phyloP scores from a whole-genome alignment of 2,329 filamentous ascomycete species.

The Alternaria metachromatica region DNA sequence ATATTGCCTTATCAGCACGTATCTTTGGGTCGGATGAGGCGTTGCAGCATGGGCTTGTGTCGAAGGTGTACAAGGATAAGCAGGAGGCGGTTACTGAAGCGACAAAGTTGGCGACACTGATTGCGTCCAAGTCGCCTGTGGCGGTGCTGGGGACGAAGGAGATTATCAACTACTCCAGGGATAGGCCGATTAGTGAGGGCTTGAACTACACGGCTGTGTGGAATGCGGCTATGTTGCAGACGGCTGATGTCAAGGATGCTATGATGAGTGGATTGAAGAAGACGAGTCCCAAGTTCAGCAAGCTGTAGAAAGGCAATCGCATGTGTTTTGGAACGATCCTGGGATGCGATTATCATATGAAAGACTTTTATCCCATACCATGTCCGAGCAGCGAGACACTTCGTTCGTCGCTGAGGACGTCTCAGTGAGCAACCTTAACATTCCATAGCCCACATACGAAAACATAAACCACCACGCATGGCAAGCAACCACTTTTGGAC shows the following conservation, averaged over 20 bases:
- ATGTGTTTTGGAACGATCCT: neutral
- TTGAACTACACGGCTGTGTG: slow-evolving; percentile 85
- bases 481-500: slow-evolving; percentile 32
- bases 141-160: slow-evolving; percentile 89
- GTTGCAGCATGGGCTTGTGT: slow-evolving; percentile 72
- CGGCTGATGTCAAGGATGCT: slow-evolving; percentile 75
- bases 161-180: slow-evolving; percentile 79
- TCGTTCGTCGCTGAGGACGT: slow-evolving; percentile 46
- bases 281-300: slow-evolving; percentile 81
- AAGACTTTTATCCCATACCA: neutral
- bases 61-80: slow-evolving; percentile 67
- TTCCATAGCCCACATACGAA: neutral
- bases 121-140: slow-evolving; percentile 85
- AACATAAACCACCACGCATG: slow-evolving; percentile 7
- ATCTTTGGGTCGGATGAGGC: slow-evolving; percentile 75
- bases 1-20: slow-evolving; percentile 74
- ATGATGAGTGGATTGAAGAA: slow-evolving; percentile 79
- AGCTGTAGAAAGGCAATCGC: slow-evolving; percentile 62
- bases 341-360: neutral
- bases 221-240: slow-evolving; percentile 86
- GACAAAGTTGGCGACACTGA: slow-evolving; percentile 66
- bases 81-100: slow-evolving; percentile 67
- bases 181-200: slow-evolving; percentile 77
- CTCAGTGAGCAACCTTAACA: neutral
- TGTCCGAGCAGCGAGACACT: slow-evolving; percentile 62